Evolutionary conservation across 306 rosid genomes (phyloP), one percentile per base, ranked within the genome.

Genomic region (Cucumis hystrix): DNA sequence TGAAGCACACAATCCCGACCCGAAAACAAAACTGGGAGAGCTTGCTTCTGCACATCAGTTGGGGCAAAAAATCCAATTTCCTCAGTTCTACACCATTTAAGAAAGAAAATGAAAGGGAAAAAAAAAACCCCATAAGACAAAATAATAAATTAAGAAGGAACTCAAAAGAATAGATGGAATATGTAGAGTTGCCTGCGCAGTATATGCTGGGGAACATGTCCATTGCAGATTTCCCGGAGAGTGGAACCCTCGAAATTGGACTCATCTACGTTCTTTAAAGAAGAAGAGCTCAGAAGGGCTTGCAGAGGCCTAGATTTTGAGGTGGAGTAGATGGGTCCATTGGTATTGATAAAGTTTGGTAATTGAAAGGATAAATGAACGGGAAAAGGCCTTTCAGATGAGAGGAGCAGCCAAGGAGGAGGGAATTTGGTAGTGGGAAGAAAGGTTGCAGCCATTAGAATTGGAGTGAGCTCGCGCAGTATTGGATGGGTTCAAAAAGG

Each of bases 1-100:
- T 95, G 99, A 82, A 95, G 96, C 17, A 92, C 85, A 79, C 93
- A 90, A 74, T 95, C 96, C 63, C 79, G 85, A 45, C 97, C 91
- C 0, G 97, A 88, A 62, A 92, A 89, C 56, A 95, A 88, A 45
- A 30, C 79, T 47, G 97, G 93, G 82, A 92, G 80, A 57, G 96
- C 96, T 78, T 92, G 79, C 51, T 78, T 84, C 80, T 95, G 97
- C 33, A 90, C 88, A 55, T 87, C 86, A 17, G 97, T 95, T 63
- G 97, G 97, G 55, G 71, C 58, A 30, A 85, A 82, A 87, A 83
- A 92, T 15, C 99, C 97, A 84, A 92, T 75, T 80, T 95, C 97
- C 82, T 92, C 97, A 83, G 86, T 88, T 82, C 93, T 89, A 86
- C 78, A 81, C 79, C 79, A 84, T 15, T 41, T 67, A 3, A 67